These are phyloP conservation scores for Lophiotrema nucula DNA, from an alignment of 495 filamentous ascomycete genomes.

Conservation along the genomic window DNA sequence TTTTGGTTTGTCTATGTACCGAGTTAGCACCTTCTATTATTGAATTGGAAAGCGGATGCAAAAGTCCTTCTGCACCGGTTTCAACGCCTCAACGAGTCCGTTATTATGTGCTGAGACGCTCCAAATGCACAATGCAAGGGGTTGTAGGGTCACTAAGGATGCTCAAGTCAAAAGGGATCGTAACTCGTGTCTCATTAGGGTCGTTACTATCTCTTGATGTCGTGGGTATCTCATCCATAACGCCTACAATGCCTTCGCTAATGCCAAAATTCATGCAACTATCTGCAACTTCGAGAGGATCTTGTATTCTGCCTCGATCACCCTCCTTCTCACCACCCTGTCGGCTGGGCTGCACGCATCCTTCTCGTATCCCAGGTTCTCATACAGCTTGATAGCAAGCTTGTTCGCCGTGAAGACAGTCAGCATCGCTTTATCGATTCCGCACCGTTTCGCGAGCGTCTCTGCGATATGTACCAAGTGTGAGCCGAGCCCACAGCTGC, in stretches of 20 bases:
- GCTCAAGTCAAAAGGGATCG: no score
- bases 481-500: conserved; percentile 48
- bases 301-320: background rate
- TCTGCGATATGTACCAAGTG: conserved; percentile 40
- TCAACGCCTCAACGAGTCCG: no score
- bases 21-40: no score
- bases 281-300: conserved; percentile 1
- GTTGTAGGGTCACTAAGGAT: no score
- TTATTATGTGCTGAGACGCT: no score
- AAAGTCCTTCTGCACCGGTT: no score
- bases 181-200: no score
- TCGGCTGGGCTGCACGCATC: conserved; percentile 44
- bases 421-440: conserved; percentile 75
- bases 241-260: background rate
- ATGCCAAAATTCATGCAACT: background rate
- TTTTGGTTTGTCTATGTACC: no score
- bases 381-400: conserved; percentile 63
- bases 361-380: conserved; percentile 61
- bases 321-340: background rate
- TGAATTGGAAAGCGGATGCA: no score
- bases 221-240: no score
- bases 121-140: no score
- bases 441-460: conserved; percentile 34
- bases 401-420: conserved; percentile 73
- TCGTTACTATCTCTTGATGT: no score